Evolutionary conservation across 1,284 basidiomycete genomes (phyloP), one percentile per base, ranked within the genome.

Genomic region (Sporisorium reilianum): DNA sequence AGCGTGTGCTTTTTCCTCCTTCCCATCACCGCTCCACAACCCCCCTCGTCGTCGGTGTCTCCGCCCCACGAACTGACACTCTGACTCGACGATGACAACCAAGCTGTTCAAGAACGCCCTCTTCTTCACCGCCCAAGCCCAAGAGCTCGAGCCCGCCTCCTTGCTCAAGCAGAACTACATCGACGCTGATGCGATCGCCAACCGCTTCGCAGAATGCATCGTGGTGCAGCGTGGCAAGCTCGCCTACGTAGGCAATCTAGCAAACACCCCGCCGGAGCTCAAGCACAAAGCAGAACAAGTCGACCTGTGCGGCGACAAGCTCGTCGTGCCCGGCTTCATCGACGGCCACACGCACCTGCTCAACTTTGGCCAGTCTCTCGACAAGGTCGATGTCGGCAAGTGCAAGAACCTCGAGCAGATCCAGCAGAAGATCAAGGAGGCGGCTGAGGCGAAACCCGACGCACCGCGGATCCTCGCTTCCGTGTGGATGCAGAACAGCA

Each of bases 401-500:
- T 76, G 74, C 64, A 72, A 63, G 53, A 63, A 54, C 14, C 61
- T 76, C 59, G 57, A 54, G 11, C 57, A 76, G 26, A 73, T 76
- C 23, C 65, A 71, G 40, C 40, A 57, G 20, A 62, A 41, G 36
- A 66, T 72, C 55, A 66, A 68, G 41, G 30, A 61, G 22, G 70
- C 70, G 0, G 70, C 70, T n/a, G 50, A 63, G 5, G 56, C 60
- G 12, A 64, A 62, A 26, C 69, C 74, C 5, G 50, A 60, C 42
- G 70, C 68, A n/a, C 58, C 60, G 1, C 44, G 74, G 7, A 72
- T 76, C 25, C 46, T 72, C 1, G 74, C 74, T 0, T 41, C 51
- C n/a, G 56, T 66, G n/a, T 76, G 68, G 69, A 61, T 76, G 49
- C 74, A 72, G 51, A 61, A 67, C 57, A 68, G 62, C 54, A 68